Conservation (phyloP, 2,329 filamentous ascomycete genomes). For the Camptophora hylomeconis region DNA sequence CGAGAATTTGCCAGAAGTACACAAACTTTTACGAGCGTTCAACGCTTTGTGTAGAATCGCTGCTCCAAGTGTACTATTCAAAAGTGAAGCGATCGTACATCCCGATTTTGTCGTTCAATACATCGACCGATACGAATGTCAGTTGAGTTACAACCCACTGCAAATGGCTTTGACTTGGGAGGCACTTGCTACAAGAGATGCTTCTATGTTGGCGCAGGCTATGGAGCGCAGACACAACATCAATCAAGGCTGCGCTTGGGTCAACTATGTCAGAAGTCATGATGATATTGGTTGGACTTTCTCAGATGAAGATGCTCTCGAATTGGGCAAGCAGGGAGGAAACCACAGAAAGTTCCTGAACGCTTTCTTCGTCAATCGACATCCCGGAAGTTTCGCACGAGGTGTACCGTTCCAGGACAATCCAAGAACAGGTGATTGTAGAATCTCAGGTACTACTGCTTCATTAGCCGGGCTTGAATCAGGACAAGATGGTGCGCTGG, state of each 20-base stretch:
- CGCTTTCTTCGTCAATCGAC: slow-evolving; percentile 16
- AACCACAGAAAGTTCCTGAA: slow-evolving; percentile 16
- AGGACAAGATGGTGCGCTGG: slow-evolving; percentile 13
- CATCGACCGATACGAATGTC: slow-evolving; percentile 15
- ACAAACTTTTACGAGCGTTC: slow-evolving; percentile 16
- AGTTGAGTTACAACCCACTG: slow-evolving; percentile 15
- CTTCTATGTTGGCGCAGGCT: slow-evolving; percentile 14
- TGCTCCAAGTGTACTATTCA: slow-evolving; percentile 15
- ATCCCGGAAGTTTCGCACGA: slow-evolving; percentile 14
- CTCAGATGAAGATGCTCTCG: slow-evolving; percentile 13
- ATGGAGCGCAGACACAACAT: slow-evolving; percentile 17
- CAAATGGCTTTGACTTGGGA: slow-evolving; percentile 17
- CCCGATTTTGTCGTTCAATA: slow-evolving; percentile 16
- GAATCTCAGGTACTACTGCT: slow-evolving; percentile 15
- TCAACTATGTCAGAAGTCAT: slow-evolving; percentile 16
- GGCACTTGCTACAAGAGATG: slow-evolving; percentile 14
- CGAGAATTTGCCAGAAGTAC: slow-evolving; percentile 16
- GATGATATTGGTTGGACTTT: slow-evolving; percentile 17
- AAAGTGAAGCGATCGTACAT: slow-evolving; percentile 16
- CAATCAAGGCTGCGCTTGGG: slow-evolving; percentile 14
- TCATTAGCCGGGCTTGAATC: slow-evolving; percentile 14
- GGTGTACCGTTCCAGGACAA: slow-evolving; percentile 17
- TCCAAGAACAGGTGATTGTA: slow-evolving; percentile 14
- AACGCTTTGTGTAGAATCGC: slow-evolving; percentile 15
- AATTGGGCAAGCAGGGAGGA: slow-evolving; percentile 12